Base-by-base conservation (phyloP, 768 basidiomycete species). In the Vararia minispora region DNA sequence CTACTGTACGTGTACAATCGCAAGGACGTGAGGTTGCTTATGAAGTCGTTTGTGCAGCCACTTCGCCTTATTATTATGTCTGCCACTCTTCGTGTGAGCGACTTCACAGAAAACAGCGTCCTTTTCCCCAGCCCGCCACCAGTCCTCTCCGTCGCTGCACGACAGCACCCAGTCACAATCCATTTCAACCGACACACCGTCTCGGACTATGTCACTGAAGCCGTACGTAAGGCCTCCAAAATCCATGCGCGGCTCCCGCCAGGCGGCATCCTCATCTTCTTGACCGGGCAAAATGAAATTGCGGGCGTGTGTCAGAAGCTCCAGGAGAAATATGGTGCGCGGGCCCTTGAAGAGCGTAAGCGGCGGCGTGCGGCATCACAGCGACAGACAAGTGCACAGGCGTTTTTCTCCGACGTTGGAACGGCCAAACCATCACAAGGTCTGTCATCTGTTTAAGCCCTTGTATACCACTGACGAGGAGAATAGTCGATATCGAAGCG, bases 251-350 rank as follows among this genome's bases (percentile, higher is more conserved):
- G 89, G 13, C 63, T 99, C 14, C 95, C 95, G 2, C 76, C 86
- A 0, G 95, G 95, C 0, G 95, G 92, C 3, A 81, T 99, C 25
- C 68, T 99, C 34, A 76, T 94, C 33, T 95, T 95, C 57, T 63
- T 98, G 46, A 98, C 95, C 0, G 95, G 95, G 16, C 94, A 97
- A 58, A 86, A 87, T 45, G 95, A 99, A 61, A 98, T 99, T 49
- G 66, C 68, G 11, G 81, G 82, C 3, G 74, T 95, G 2, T 92
- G 88, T 55, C 69, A 74, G 51, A 80, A 76, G 52, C 59, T 99
- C 36, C 84, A 92, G 52, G 72, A 74, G 31, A 76, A 68, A 51
- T 97, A 83, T 52, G 76, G 89, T 1, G 53, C 56, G 39, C 79
- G 74, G 52, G 77, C 76, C 6, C 58, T 86, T 22, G 64, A 72